Conservation (phyloP, 2,329 filamentous ascomycete species). For the Talaromyces sp. region DNA sequence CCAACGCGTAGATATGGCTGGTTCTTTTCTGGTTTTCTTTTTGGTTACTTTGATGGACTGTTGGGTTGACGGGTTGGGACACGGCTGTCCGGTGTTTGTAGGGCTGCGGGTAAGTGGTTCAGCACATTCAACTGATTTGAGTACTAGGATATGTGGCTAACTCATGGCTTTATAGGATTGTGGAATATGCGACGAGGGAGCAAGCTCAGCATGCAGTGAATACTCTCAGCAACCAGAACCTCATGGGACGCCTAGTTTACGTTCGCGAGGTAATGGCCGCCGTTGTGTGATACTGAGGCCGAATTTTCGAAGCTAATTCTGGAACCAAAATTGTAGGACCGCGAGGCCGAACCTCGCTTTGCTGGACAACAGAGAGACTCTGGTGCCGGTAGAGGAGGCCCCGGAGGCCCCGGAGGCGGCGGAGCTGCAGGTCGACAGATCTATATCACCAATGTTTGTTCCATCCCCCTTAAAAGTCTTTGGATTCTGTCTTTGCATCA, state of each 20-base stretch:
- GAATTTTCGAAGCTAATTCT: not conserved
- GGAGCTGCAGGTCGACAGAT: constrained; percentile 75
- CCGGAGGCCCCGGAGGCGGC: constrained; percentile 50
- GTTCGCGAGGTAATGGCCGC: constrained; percentile 73
- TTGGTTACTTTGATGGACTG: constrained; percentile 66
- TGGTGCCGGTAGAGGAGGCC: constrained; percentile 50
- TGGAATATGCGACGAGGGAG: constrained; percentile 99
- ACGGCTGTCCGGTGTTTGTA: constrained; percentile 84
- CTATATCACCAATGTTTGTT: constrained; percentile 95
- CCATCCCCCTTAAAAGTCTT: constrained; percentile 27
- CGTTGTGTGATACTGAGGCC: not conserved
- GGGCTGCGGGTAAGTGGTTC: constrained; percentile 91
- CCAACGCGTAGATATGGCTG: constrained; percentile 81
- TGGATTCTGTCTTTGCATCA: not conserved
- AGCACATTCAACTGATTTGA: not conserved
- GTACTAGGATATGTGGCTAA: constrained; percentile 5
- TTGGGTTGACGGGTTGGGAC: constrained; percentile 99
- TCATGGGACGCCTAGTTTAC: constrained; percentile 98
- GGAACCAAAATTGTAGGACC: constrained; percentile 59
- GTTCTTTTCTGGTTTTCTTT: constrained; percentile 57
- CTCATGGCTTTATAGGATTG: constrained; percentile 64
- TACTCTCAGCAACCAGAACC: constrained; percentile 96
- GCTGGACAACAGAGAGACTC: constrained; percentile 68
- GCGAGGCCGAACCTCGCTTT: constrained; percentile 95
- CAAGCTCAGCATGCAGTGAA: constrained; percentile 97